phyloP scores from a whole-genome alignment of 371 early-diverging fungal genomes.

The Mortierella sp. region DNA sequence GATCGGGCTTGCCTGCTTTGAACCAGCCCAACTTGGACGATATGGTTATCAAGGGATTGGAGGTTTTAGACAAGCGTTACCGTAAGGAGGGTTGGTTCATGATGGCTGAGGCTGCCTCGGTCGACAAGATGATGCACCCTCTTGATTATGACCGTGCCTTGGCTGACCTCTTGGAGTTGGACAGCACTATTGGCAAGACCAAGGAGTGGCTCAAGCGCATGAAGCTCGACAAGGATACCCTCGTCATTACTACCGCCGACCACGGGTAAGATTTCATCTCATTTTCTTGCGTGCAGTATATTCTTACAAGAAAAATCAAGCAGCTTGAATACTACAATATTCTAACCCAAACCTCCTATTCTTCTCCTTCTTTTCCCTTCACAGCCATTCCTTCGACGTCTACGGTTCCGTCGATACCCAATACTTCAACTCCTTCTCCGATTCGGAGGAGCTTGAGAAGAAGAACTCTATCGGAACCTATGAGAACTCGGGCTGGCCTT shows the following conservation, averaged over 20 bases:
- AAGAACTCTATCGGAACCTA: slow-evolving; percentile 76
- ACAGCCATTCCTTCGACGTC: slow-evolving; percentile 77
- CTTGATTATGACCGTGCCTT: slow-evolving; percentile 80
- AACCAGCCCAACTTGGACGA: slow-evolving; percentile 79
- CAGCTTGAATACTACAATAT: background rate
- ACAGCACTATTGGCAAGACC: slow-evolving; percentile 75
- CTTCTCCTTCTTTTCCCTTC: background rate
- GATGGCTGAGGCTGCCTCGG: slow-evolving; percentile 84
- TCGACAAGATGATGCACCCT: slow-evolving; percentile 82
- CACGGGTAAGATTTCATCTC: slow-evolving; percentile 53
- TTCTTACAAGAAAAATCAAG: background rate
- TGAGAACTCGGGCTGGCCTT: slow-evolving; percentile 77
- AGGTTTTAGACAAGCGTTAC: slow-evolving; percentile 71
- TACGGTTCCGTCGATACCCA: slow-evolving; percentile 78
- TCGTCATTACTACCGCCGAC: slow-evolving; percentile 81
- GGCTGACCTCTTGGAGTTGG: slow-evolving; percentile 82
- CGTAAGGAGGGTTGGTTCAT: slow-evolving; percentile 81
- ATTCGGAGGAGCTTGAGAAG: slow-evolving; percentile 60
- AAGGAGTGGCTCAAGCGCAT: slow-evolving; percentile 68
- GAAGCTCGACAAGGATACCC: slow-evolving; percentile 72
- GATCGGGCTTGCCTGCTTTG: slow-evolving; percentile 65
- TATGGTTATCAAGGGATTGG: slow-evolving; percentile 78
- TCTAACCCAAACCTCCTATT: background rate
- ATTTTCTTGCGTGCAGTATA: background rate
- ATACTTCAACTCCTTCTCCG: slow-evolving; percentile 56